Evolutionary conservation across 305 asterid species (phyloP).

Genomic region (Rubia balearica): DNA sequence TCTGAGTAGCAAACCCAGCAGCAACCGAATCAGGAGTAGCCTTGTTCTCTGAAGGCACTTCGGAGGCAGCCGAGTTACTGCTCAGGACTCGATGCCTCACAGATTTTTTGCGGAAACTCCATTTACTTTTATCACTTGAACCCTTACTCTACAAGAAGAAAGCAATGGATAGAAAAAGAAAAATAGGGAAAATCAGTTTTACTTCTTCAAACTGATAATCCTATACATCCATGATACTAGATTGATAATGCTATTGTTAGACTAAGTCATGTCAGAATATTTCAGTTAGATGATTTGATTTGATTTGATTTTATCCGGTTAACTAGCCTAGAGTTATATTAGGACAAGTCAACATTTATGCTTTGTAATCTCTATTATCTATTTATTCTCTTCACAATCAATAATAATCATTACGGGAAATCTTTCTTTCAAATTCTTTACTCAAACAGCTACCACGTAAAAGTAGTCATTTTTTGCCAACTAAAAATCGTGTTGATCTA

Average conservation of each 20-base stretch:
- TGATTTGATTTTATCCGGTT: too few species aligned
- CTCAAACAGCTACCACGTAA: background rate
- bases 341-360: too few species aligned
- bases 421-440: too few species aligned
- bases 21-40: conserved; percentile 46
- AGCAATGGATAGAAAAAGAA: background rate
- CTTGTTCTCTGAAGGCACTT: conserved; percentile 55
- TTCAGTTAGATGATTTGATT: too few species aligned
- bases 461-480: background rate
- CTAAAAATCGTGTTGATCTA: background rate
- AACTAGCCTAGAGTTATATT: too few species aligned
- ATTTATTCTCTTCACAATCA: too few species aligned
- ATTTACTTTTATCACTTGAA: conserved; percentile 67
- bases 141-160: conserved; percentile 51
- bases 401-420: too few species aligned
- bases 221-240: background rate
- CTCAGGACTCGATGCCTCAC: conserved; percentile 73
- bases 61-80: conserved; percentile 59
- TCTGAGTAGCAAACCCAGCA: conserved; percentile 41
- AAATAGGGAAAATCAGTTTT: background rate
- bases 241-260: background rate
- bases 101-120: conserved; percentile 94
- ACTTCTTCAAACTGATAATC: background rate
- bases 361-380: too few species aligned
- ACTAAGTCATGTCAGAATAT: too few species aligned